A percentile compares a stretch with the other conserved stretches of the same genome.
Conservation (phyloP, 1,284 basidiomycete species). For the Afroboletus lepidellus region DNA sequence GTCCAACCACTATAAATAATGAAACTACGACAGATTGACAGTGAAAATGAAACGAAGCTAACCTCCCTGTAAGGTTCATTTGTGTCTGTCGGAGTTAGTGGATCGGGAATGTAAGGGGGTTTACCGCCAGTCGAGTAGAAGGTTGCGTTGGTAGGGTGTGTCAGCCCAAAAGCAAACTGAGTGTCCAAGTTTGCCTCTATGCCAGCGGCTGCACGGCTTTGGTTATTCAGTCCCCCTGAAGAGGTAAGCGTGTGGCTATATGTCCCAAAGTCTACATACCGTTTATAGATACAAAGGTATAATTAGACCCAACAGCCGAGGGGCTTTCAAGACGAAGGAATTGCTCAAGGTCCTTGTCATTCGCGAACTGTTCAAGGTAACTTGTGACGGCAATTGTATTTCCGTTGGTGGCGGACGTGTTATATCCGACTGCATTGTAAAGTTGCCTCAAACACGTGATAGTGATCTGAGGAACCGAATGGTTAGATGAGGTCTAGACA, state of each 20-base stretch:
- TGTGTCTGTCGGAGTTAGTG: conserved; percentile 38
- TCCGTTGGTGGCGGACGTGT: conserved; percentile 32
- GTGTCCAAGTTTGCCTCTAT: conserved; percentile 71
- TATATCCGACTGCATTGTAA: conserved; percentile 49
- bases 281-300: conserved; percentile 45
- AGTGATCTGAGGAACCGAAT: conserved; percentile 38
- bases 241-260: not conserved
- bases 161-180: conserved; percentile 64
- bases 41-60: conserved; percentile 13
- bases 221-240: conserved; percentile 58
- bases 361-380: conserved; percentile 57
- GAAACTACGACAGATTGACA: conserved; percentile 2
- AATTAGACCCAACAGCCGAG: conserved; percentile 27
- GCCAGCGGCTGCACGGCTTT: conserved; percentile 53
- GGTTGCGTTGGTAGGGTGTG: conserved; percentile 46
- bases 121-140: conserved; percentile 63
- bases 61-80: conserved; percentile 68
- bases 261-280: conserved; percentile 32
- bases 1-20: conserved; percentile 54
- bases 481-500: conserved; percentile 30
- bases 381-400: conserved; percentile 58
- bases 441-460: conserved; percentile 28
- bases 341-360: conserved; percentile 49
- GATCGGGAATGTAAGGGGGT: conserved; percentile 60
- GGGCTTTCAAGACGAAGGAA: conserved; percentile 37